Evolutionary conservation across 495 filamentous ascomycete species (phyloP), one percentile per base, ranked within the genome.

Genomic region (Trichoderma gamsii): DNA sequence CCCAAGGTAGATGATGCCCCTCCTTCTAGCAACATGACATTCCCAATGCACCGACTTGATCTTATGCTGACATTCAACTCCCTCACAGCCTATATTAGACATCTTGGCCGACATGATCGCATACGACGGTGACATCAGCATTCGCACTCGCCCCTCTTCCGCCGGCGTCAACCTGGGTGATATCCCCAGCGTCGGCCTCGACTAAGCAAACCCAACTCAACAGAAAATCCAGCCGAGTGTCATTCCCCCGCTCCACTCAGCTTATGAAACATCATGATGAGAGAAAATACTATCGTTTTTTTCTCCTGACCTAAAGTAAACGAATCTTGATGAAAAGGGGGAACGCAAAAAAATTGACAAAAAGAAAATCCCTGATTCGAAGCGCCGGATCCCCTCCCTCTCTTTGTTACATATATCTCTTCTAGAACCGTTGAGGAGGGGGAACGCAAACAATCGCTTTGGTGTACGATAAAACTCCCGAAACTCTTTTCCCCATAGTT

Each of bases 91-190:
- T 66, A 89, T 97, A 46, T 85, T 99, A 64, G 95, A 98, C 76
- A 86, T 98, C 66, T 88, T 99, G 59, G 96, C 95, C 51, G 92
- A 97, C 79, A 98, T 99, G 93, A 94, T 98, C 75, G 96, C 95
- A 44, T 85, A 90, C 73, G 95, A 99, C 79, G 81, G 86, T 41
- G 84, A 78, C 72, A 84, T 96, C 70, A 85, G 88, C 70, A 81
- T 93, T 65, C 84, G 85, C 61, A 73, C 77, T 64, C 80, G 80
- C 71, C 79, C 83, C 70, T 76, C 78, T 69, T 67, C 32, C 46
- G 38, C 56, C 11, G 67, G 67, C 67, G 52, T 68, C 70, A 73
- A 72, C 49, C 69, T 74, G 43, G 70, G 72, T 23, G 77, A 74
- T 52, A 69, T 78, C 29, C 78, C 80, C n/a, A 76, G 72, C 46